Conservation (phyloP, 257 asterid species). For the Solanum chilense region DNA sequence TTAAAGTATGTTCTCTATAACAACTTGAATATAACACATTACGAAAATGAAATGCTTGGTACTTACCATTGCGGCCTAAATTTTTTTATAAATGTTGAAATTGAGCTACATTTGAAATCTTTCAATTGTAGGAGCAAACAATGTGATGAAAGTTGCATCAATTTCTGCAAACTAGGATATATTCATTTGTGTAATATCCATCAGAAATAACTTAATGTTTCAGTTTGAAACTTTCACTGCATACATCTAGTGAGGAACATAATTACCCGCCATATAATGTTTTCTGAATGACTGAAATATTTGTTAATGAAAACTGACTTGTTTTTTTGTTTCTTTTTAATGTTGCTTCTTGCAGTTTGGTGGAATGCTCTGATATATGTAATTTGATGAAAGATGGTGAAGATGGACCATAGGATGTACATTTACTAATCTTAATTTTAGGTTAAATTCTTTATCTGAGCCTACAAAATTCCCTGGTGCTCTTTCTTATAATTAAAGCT, state of each 20-base stretch:
- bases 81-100: neutral
- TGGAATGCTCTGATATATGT: conserved; percentile 85
- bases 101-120: neutral
- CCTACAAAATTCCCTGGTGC: neutral
- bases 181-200: neutral
- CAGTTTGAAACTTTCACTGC: neutral
- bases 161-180: neutral
- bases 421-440: neutral
- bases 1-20: neutral
- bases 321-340: neutral
- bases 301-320: neutral
- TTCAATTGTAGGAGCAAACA: neutral
- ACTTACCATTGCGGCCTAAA: neutral
- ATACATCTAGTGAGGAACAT: neutral
- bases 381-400: conserved; percentile 86
- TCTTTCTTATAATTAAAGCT: neutral
- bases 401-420: conserved; percentile 48
- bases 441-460: neutral
- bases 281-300: neutral
- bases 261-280: neutral
- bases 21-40: neutral
- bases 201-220: neutral
- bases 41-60: neutral
- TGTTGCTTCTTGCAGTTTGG: conserved; percentile 38
- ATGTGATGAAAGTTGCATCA: neutral